Evolutionary conservation across 257 asterid species (phyloP), one percentile per base, ranked within the genome.

Genomic region (Solanum bulbocastanum): DNA sequence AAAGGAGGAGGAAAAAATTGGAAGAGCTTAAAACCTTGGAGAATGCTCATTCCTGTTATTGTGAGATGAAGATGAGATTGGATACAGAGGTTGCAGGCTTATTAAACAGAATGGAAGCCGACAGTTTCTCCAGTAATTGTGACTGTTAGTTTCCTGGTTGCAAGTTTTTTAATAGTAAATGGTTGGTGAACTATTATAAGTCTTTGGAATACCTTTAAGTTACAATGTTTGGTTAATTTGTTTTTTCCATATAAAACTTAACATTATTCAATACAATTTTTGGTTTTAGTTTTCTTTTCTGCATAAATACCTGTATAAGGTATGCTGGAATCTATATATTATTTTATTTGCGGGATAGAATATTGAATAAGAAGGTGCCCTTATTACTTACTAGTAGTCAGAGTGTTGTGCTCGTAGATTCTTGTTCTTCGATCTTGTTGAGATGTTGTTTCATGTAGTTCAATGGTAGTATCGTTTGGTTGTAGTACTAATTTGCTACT

Each of bases 41-140:
- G 91, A 93, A 92, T 72, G 93, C 96, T 7, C 99, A 93, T 32
- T 92, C 93, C 27, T 97, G 95, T 90, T 97, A 96, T 84, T 94
- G 91, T 90, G 91, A 95, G 83, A 95, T 97, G 99, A 97, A 97
- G 94, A 65, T 95, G 66, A 93, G 99, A 89, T 96, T 96, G 98
- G 98, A 96, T 86, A 86, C 95, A 8, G 99, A 97, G 92, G 93
- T 94, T 39, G 95, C 98, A 0, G 99, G 96, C 52, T 92, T 97
- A 93, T 88, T 97, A 83, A 93, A 94, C 93, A 95, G 98, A 91
- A 97, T 97, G 99, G 99, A 97, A 85, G 93, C 94, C 2, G 92
- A 98, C 60, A 49, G 22, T 1, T 85, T 76, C 44, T 82, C 39
- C 11, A 74, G 42, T 82, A 20, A 74, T 33, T 2, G 18, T 74